phyloP scores from a whole-genome alignment of 2,329 filamentous ascomycete species.

The Rutstroemia sp. region DNA sequence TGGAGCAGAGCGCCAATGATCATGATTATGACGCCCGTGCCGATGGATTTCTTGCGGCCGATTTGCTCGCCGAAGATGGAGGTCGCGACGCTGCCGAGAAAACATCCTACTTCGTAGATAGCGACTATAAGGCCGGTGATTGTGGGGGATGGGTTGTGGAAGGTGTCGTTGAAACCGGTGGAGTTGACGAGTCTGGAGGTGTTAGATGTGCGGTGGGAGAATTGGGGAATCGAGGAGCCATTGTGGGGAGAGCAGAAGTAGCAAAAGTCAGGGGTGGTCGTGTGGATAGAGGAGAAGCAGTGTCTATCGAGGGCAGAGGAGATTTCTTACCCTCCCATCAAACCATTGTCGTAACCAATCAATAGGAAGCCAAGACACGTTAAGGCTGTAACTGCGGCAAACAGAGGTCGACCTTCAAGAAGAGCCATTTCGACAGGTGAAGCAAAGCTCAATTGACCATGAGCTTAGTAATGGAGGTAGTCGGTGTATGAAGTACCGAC shows the following conservation, averaged over 20 bases:
- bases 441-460: too few species aligned
- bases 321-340: conserved; percentile 33
- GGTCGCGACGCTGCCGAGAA: conserved; percentile 39
- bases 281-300: not conserved
- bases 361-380: conserved; percentile 41
- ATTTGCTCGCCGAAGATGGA: conserved; percentile 44
- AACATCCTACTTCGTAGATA: conserved; percentile 44
- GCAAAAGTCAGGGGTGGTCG: not conserved
- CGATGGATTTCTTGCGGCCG: conserved; percentile 48
- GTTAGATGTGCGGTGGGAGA: not conserved
- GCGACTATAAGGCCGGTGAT: conserved; percentile 41
- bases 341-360: conserved; percentile 41
- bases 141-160: conserved; percentile 33
- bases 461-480: too few species aligned
- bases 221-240: too few species aligned
- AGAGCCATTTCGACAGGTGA: not conserved
- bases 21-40: conserved; percentile 48
- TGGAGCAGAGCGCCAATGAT: conserved; percentile 44
- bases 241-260: not conserved
- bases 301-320: too few species aligned
- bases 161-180: conserved; percentile 34
- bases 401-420: conserved; percentile 26
- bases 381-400: conserved; percentile 37
- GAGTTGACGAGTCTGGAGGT: conserved; percentile 30
- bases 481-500: too few species aligned